Evolutionary conservation across 2,329 filamentous ascomycete species (phyloP).

Genomic region (Cercospora zeae-maydis): DNA sequence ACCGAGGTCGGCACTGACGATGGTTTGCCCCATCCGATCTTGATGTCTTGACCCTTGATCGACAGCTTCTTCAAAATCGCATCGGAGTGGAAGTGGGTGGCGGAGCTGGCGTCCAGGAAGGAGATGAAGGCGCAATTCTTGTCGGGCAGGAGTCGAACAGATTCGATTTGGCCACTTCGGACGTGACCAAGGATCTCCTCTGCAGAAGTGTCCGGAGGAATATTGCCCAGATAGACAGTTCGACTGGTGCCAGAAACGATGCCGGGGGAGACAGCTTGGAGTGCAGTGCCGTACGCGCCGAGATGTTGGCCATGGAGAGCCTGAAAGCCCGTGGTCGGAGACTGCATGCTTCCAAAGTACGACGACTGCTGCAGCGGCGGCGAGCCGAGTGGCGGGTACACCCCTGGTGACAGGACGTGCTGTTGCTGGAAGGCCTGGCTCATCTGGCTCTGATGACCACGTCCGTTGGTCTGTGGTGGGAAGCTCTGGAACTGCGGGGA

Average conservation of each 20-base stretch:
- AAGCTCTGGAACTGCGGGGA: constrained; percentile 91
- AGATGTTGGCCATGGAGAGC: constrained; percentile 51
- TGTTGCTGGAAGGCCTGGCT: constrained; percentile 73
- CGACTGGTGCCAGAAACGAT: constrained; percentile 87
- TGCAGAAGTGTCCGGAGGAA: constrained; percentile 92
- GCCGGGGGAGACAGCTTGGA: constrained; percentile 60
- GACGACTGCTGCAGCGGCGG: constrained; percentile 77
- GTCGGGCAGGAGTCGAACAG: constrained; percentile 91
- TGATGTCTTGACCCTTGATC: constrained; percentile 98
- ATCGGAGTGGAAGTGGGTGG: constrained; percentile 98
- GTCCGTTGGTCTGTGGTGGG: constrained; percentile 58
- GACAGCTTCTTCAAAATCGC: constrained; percentile 99
- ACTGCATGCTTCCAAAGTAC: constrained; percentile 77
- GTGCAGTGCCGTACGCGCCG: constrained; percentile 51
- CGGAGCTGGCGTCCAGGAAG: constrained; percentile 94
- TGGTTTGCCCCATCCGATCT: constrained; percentile 98
- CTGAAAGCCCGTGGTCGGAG: constrained; percentile 73
- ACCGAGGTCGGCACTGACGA: constrained; percentile 97
- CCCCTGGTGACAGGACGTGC: constrained; percentile 67
- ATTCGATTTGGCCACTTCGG: constrained; percentile 95
- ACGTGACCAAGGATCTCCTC: constrained; percentile 97
- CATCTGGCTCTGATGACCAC: constrained; percentile 46
- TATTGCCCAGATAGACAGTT: constrained; percentile 96
- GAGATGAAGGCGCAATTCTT: constrained; percentile 99
- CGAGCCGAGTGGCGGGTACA: constrained; percentile 81